Percentiles rank a stretch among this genome's conserved stretches.
phyloP scores from a whole-genome alignment of 176 grass and related monocot genomes.

The Areca catechu region DNA sequence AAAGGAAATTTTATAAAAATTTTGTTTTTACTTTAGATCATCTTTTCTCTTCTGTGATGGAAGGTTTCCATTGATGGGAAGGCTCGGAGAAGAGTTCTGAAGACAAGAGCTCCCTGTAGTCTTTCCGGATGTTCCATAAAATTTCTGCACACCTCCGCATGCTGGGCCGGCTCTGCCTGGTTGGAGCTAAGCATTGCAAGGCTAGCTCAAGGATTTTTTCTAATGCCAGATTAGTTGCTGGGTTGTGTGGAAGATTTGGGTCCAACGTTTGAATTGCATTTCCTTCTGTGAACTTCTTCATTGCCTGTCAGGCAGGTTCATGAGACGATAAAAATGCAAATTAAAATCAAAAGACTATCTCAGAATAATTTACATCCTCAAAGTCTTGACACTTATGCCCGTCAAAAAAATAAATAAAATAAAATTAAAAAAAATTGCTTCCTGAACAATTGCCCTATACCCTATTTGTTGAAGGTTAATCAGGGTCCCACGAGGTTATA shows the following conservation, averaged over 20 bases:
- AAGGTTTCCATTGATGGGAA: too few species aligned
- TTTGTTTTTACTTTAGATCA: too few species aligned
- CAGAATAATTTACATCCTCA: too few species aligned
- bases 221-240: conserved; percentile 24
- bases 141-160: conserved; percentile 56
- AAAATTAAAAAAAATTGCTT: too few species aligned
- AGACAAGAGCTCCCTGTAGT: conserved; percentile 41
- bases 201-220: conserved; percentile 61
- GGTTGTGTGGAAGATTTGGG: conserved; percentile 28
- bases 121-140: conserved; percentile 75
- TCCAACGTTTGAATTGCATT: conserved; percentile 47
- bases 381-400: too few species aligned
- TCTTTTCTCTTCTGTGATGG: too few species aligned
- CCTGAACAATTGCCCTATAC: too few species aligned
- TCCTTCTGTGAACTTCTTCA: conserved; percentile 38
- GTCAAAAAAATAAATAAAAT: too few species aligned
- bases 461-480: too few species aligned
- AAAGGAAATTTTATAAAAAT: too few species aligned
- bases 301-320: conserved; percentile 30
- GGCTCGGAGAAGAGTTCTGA: background rate
- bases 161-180: conserved; percentile 39
- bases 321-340: background rate
- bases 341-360: too few species aligned
- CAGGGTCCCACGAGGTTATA: background rate
- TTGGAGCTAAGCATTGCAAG: conserved; percentile 48